Evolutionary conservation across 352 stramenopile genomes (phyloP), one percentile per base, ranked within the genome.

Genomic region (Peronosclerospora sorghi): DNA sequence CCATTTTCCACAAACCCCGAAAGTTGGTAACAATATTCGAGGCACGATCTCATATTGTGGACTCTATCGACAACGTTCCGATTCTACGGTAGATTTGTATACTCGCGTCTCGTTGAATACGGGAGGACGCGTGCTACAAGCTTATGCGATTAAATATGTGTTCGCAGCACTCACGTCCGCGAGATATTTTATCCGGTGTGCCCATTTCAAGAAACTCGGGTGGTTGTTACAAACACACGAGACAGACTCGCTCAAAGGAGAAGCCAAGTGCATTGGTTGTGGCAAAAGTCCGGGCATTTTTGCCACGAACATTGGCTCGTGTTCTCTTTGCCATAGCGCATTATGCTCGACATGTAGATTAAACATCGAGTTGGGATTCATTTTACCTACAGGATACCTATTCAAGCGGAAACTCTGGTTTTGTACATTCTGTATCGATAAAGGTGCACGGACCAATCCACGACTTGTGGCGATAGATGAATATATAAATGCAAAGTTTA

Each of bases 71-170:
- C 73, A 86, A 30, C 54, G 56, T 2, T 65, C 59, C 8, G 48
- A 78, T 29, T 70, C 59, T 26, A 36, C 55, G 21, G 65, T 85
- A 8, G 67, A 85, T 28, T 34, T 81, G 6, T 85, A 70, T 36
- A 47, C 46, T 38, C 49, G 40, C 23, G 54, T 47, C 13, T 72
- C 65, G 14, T 32, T 75, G 15, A 57, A 71, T 35, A 69, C 65
- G 0, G 69, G 59, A 3, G 70, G 68, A 4, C 54, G 56, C 0
- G 44, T 82, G n/a, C 54, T 65, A 55, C 66, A 57, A n/a, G 50
- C 56, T 13, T 35, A 76, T 1, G 64, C 67, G 1, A 50, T 80
- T 23, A 77, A 78, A 35, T 74, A 68, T 10, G 58, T 50, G 1
- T 50, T 65, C 1, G 48, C 62, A 3, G 62, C 61, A 19, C 62